Evolutionary conservation across 2,329 filamentous ascomycete species (phyloP), one percentile per base, ranked within the genome.

Genomic region (Ophioceras dolichostomum): DNA sequence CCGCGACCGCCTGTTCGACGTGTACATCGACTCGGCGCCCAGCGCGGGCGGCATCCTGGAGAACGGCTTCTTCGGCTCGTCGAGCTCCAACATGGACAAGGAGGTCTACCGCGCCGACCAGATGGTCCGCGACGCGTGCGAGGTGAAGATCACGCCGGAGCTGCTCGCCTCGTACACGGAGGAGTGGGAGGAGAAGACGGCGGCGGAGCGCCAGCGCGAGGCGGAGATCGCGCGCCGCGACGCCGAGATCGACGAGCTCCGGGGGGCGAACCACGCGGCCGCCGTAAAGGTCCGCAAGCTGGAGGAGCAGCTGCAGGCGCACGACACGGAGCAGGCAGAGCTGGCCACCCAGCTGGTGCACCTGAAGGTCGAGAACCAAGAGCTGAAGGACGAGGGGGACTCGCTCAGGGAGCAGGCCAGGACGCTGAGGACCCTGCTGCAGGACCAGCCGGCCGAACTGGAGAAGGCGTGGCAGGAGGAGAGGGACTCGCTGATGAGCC

Each of bases 21-120:
- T 87, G 28, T 98, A 98, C 58, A 95, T 98, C 44, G 91, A 98
- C 59, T 83, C 87, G 49, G 76, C 87, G 7, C 91, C 91, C 0
- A 94, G 87, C 3, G 80, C 87, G n/a, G 87, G 79, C 36, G 94
- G 87, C 13, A 81, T 98, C 34, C 73, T 96, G 1, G 91, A 98
- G 57, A 94, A 87, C 31, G 91, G 91, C 12, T 98, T 98, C 67
- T 98, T 98, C 52, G 91, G 91, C 42, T 89, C 82, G 55, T 89
- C 86, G 18, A 87, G 84, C 24, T 79, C 79, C n/a, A 83, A 78
- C 46, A 73, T 86, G 10, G 91, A 98, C 54, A 95, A 94, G 59
- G 91, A 95, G 54, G 76, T 98, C 6, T 98, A 98, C 56, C 79
- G 88, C 35, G 91, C 91, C 13, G 91, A 98, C 55, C 78, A 91